These are phyloP conservation scores for Barnettozyma sucrosica DNA, from an alignment of 805 yeast genomes.

Conservation along the genomic window DNA sequence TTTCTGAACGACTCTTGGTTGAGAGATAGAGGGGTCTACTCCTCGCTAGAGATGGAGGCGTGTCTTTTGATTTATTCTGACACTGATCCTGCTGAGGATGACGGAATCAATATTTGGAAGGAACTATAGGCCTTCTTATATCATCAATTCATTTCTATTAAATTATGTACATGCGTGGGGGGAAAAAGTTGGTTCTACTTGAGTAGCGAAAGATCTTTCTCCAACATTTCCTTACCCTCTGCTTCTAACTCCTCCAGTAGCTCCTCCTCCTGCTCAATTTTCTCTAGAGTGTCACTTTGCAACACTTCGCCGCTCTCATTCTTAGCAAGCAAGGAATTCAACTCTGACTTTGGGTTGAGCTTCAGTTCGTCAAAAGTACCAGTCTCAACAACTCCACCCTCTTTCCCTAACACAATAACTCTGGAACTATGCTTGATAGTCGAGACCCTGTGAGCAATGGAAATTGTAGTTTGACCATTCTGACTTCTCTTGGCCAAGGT, in stretches of 20 bases:
- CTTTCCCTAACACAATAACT: conserved; percentile 68
- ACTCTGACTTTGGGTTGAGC: conserved; percentile 30
- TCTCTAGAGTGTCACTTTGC: background rate
- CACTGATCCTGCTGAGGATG: too few relatives aligned
- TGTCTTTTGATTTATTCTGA: too few relatives aligned
- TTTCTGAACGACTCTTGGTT: too few relatives aligned
- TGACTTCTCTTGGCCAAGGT: conserved; percentile 53
- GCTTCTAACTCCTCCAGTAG: conserved; percentile 9
- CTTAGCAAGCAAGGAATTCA: conserved; percentile 32
- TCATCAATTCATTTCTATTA: background rate
- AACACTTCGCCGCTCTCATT: conserved; percentile 1
- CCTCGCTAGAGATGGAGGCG: background rate
- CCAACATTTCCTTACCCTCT: conserved; percentile 4
- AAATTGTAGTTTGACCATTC: conserved; percentile 66
- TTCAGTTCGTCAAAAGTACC: conserved; percentile 54
- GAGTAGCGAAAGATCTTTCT: conserved; percentile 17
- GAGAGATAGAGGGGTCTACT: background rate
- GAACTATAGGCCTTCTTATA: background rate
- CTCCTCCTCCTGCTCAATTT: conserved; percentile 10
- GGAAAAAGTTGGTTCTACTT: conserved; percentile 1
- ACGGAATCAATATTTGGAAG: background rate
- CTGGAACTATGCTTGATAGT: conserved; percentile 81
- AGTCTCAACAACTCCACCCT: conserved; percentile 71
- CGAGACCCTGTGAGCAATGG: conserved; percentile 87
- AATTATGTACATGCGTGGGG: background rate